Evolutionary conservation across 1,284 basidiomycete species (phyloP).

Genomic region (Boletellus deceptivus): DNA sequence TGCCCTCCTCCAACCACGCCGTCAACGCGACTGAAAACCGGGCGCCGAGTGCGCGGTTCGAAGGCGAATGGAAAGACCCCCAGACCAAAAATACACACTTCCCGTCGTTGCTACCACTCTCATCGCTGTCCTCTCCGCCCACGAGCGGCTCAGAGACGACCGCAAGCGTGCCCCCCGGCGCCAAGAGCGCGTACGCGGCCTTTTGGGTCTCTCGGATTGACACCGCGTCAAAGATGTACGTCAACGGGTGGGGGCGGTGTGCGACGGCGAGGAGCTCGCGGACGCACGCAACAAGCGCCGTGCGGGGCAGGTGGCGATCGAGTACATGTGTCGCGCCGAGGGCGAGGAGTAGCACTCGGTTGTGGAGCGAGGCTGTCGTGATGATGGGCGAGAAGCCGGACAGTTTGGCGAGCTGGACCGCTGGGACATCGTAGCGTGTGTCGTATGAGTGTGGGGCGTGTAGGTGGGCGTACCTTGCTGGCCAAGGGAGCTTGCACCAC

Average conservation of each 20-base stretch:
- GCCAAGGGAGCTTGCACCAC: constrained; percentile 36
- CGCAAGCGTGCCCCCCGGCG: constrained; percentile 12
- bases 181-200: constrained; percentile 13
- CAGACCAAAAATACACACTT: constrained; percentile 7
- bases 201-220: constrained; percentile 19
- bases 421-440: not conserved
- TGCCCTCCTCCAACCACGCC: constrained; percentile 20
- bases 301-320: constrained; percentile 26
- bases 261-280: not conserved
- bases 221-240: constrained; percentile 19
- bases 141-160: constrained; percentile 6
- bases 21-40: constrained; percentile 14
- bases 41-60: constrained; percentile 13
- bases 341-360: constrained; percentile 35
- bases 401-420: constrained; percentile 41
- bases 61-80: constrained; percentile 10
- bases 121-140: not conserved
- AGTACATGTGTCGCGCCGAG: constrained; percentile 44
- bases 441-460: not conserved
- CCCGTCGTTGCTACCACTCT: not conserved
- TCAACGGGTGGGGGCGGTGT: not conserved
- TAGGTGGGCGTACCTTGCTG: constrained; percentile 34
- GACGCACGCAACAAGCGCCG: constrained; percentile 3
- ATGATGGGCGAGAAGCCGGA: constrained; percentile 42
- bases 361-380: constrained; percentile 39